phyloP scores from a whole-genome alignment of 2,329 filamentous ascomycete genomes.

The Ceratocystis lukuohia region DNA sequence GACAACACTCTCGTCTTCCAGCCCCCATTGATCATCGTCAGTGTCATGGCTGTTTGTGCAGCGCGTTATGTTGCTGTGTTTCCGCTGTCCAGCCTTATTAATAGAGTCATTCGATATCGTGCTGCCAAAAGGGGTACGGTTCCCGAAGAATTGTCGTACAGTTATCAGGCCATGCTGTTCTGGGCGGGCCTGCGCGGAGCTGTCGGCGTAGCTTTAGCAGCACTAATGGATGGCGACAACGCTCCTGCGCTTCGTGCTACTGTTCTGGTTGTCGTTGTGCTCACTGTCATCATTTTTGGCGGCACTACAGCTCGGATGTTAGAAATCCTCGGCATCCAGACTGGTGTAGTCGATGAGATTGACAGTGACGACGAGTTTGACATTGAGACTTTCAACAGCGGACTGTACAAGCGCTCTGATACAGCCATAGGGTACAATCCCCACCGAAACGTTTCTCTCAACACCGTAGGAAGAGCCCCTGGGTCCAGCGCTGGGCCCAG shows the following conservation, averaged over 20 bases:
- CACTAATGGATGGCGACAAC: conserved; percentile 71
- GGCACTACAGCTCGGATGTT: conserved; percentile 96
- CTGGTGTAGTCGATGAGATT: conserved; percentile 89
- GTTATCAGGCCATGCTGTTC: conserved; percentile 99
- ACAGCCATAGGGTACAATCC: conserved; percentile 66
- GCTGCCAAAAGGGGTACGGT: conserved; percentile 58
- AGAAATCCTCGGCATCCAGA: conserved; percentile 91
- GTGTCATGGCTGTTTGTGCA: conserved; percentile 78
- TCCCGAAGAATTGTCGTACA: conserved; percentile 79
- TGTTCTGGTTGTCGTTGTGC: conserved; percentile 90
- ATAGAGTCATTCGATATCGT: conserved; percentile 81
- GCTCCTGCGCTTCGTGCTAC: conserved; percentile 76
- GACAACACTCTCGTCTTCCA: conserved; percentile 81
- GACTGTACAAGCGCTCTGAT: conserved; percentile 68
- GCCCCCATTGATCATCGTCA: conserved; percentile 87
- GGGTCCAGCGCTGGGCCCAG: conserved; percentile 19
- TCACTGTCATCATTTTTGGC: conserved; percentile 97
- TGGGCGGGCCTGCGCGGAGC: conserved; percentile 94
- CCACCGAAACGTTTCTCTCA: conserved; percentile 47
- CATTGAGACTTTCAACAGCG: conserved; percentile 62
- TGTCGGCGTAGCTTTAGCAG: conserved; percentile 87
- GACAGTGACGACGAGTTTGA: conserved; percentile 98
- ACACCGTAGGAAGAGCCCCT: conserved; percentile 33
- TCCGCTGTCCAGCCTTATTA: conserved; percentile 76
- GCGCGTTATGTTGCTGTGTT: conserved; percentile 92